These are phyloP conservation scores for Solanum bukasovii DNA, from an alignment of 257 asterid genomes.

Conservation along the genomic window DNA sequence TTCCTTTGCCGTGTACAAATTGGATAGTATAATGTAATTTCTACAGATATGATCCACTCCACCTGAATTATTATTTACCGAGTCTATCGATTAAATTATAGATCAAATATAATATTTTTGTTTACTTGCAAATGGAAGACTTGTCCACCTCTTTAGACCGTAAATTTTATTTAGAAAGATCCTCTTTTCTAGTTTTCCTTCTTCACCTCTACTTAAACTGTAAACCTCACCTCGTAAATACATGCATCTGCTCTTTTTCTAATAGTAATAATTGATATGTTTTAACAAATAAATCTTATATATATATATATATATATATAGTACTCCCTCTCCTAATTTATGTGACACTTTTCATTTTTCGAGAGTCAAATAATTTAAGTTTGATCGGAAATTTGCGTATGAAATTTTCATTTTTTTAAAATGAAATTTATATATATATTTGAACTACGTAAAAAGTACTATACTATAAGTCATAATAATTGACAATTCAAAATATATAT, in stretches of 20 bases:
- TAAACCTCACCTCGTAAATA: background rate
- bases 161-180: background rate
- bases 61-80: background rate
- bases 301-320: too few species aligned
- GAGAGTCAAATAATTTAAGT: too few species aligned
- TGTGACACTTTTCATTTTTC: too few species aligned
- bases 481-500: too few species aligned
- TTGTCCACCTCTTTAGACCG: background rate
- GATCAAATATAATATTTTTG: background rate
- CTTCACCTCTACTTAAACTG: background rate
- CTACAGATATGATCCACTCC: background rate
- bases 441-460: too few species aligned
- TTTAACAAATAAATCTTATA: background rate
- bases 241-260: background rate
- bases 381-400: too few species aligned
- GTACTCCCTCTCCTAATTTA: too few species aligned
- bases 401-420: too few species aligned
- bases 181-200: background rate
- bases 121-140: background rate
- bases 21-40: background rate
- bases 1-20: background rate
- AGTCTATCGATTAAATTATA: background rate
- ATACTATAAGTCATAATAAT: too few species aligned
- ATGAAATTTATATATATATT: too few species aligned
- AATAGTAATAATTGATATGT: background rate